Conservation (phyloP, 163 green algal species). For the Scenedesmus sp. region DNA sequence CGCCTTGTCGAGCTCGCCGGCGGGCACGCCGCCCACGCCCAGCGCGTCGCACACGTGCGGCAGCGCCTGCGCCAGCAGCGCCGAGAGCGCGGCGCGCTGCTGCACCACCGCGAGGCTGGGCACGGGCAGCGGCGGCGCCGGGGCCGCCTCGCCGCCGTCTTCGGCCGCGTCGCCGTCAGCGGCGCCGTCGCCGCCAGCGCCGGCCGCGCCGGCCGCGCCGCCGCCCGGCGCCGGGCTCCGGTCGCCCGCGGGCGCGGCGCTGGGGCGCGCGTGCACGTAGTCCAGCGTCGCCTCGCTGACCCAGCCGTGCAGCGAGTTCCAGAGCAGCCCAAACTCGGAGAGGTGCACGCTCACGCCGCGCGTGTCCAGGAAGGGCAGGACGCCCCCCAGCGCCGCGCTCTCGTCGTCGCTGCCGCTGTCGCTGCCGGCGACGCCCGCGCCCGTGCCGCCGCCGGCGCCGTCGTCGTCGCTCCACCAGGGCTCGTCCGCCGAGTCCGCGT, state of each 20-base stretch:
- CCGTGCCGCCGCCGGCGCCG: neutral
- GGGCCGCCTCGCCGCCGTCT: neutral
- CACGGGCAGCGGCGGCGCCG: neutral
- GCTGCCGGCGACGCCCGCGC: neutral
- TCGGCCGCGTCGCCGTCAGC: too few species aligned
- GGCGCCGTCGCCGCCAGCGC: too few species aligned
- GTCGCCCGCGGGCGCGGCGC: too few species aligned
- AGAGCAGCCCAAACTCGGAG: conserved; percentile 40
- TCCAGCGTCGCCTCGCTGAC: conserved; percentile 10
- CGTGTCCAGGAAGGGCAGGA: conserved; percentile 39
- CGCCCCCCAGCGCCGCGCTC: neutral
- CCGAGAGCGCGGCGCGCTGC: conserved; percentile 19
- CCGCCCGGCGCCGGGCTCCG: too few species aligned
- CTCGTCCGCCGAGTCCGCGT: too few species aligned
- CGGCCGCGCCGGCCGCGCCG: too few species aligned
- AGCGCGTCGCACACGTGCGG: conserved; percentile 14
- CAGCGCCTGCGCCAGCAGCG: conserved; percentile 30
- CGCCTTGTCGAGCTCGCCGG: conserved; percentile 11
- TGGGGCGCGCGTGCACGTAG: conserved; percentile 31
- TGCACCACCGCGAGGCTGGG: neutral
- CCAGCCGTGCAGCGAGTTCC: conserved; percentile 23
- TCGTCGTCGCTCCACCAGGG: neutral
- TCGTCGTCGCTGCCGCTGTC: neutral
- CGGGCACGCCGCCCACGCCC: neutral
- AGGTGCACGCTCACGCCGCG: conserved; percentile 25